Evolutionary conservation across 2,329 filamentous ascomycete species (phyloP).

Genomic region (Endothia cerciana): DNA sequence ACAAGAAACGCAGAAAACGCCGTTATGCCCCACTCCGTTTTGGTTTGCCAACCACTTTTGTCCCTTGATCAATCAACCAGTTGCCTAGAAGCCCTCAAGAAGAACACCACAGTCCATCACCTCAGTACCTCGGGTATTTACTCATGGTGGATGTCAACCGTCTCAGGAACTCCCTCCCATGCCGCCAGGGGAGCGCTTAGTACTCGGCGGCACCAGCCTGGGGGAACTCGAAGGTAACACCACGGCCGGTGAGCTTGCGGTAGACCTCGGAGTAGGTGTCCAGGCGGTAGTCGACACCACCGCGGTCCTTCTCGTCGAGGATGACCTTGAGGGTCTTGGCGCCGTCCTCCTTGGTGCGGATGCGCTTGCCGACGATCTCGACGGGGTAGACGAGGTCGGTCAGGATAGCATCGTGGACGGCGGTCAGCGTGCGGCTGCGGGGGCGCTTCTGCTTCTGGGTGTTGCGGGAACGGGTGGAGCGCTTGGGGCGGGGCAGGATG

Average conservation of each 20-base stretch:
- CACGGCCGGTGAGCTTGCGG: conserved; percentile 94
- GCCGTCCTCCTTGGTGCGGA: conserved; percentile 98
- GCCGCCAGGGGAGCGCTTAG: conserved; percentile 55
- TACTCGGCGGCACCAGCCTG: conserved; percentile 79
- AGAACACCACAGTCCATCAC: conserved; percentile 16
- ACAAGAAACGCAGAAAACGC: conserved; percentile 26
- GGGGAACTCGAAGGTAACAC: conserved; percentile 98
- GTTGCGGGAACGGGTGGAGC: conserved; percentile 94
- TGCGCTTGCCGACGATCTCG: conserved; percentile 99
- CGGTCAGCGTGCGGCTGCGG: conserved; percentile 94
- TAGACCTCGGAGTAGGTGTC: conserved; percentile 99
- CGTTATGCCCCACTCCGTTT: conserved; percentile 20
- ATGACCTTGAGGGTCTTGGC: conserved; percentile 99
- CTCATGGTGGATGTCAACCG: conserved; percentile 1
- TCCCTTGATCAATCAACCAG: conserved; percentile 28
- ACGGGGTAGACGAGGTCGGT: conserved; percentile 98
- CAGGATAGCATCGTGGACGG: conserved; percentile 98
- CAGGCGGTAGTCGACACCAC: conserved; percentile 98
- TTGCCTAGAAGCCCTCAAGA: conserved; percentile 8
- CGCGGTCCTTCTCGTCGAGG: conserved; percentile 99
- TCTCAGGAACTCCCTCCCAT: not conserved
- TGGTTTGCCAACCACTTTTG: conserved; percentile 24
- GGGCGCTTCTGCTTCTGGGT: conserved; percentile 98
- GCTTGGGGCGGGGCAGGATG: conserved; percentile 98
- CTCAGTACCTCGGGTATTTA: conserved; percentile 20